phyloP scores from a whole-genome alignment of 2,329 filamentous ascomycete species.

The Xylariales sp. region DNA sequence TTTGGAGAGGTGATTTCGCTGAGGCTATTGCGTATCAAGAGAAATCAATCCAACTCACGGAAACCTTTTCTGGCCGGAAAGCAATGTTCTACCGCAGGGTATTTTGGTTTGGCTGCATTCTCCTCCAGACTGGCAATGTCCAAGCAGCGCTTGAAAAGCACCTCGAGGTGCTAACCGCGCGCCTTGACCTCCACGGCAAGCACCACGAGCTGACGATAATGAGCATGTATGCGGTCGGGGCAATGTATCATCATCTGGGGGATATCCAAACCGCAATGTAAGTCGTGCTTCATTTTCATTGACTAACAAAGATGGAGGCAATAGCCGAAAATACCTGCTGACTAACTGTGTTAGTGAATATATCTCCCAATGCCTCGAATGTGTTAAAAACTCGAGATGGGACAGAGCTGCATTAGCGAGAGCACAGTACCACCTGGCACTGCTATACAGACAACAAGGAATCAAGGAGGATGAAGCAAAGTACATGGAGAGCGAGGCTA shows the following conservation, averaged over 20 bases:
- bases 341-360: slow-evolving; percentile 6
- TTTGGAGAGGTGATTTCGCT: slow-evolving; percentile 7
- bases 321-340: slow-evolving; percentile 6
- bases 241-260: slow-evolving; percentile 6
- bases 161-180: slow-evolving; percentile 5
- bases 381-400: slow-evolving; percentile 7
- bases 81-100: slow-evolving; percentile 7
- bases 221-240: slow-evolving; percentile 10
- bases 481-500: not conserved
- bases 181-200: slow-evolving; percentile 6
- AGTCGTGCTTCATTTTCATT: not conserved
- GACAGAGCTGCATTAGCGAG: slow-evolving; percentile 6
- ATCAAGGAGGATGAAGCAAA: not conserved
- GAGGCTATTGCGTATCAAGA: not conserved
- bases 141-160: slow-evolving; percentile 8
- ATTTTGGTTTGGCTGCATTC: slow-evolving; percentile 9
- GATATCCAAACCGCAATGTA: slow-evolving; percentile 6
- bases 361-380: slow-evolving; percentile 8
- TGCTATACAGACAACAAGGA: not conserved
- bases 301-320: not conserved
- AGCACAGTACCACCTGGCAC: not conserved
- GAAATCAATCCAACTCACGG: not conserved
- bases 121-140: slow-evolving; percentile 6
- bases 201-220: slow-evolving; percentile 7
- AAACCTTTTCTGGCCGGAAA: slow-evolving; percentile 3